Evolutionary conservation across 148 eudicot species (phyloP).

Genomic region (Agrostemma githago): DNA sequence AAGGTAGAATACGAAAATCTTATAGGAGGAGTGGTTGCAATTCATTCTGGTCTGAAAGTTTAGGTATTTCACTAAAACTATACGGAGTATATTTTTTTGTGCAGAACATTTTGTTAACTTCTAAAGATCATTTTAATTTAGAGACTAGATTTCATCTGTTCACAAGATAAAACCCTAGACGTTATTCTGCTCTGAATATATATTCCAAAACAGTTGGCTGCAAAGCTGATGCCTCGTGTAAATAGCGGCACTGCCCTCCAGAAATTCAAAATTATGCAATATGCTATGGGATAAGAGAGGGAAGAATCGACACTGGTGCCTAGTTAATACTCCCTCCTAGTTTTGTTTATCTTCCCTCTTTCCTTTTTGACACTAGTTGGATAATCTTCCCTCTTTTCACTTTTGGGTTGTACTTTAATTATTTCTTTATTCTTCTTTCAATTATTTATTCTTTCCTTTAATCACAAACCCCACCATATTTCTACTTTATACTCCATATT

Average conservation of each 20-base stretch:
- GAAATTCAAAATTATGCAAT: not conserved
- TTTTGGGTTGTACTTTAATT: too few relatives aligned
- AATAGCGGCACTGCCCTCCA: not conserved
- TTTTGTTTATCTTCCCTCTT: too few relatives aligned
- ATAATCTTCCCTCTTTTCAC: too few relatives aligned
- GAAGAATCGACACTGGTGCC: not conserved
- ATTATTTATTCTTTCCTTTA: too few relatives aligned
- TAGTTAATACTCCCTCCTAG: too few relatives aligned
- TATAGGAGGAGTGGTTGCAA: constrained; percentile 88
- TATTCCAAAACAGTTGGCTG: not conserved
- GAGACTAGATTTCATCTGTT: not conserved
- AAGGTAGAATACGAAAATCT: constrained; percentile 92
- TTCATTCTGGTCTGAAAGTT: constrained; percentile 79
- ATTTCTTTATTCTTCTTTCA: too few relatives aligned
- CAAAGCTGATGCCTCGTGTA: not conserved
- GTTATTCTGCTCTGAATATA: not conserved
- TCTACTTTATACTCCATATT: too few relatives aligned
- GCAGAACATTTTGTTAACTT: not conserved
- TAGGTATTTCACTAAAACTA: constrained; percentile 27
- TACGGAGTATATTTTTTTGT: not conserved
- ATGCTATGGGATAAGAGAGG: not conserved
- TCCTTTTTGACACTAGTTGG: too few relatives aligned
- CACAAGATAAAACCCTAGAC: not conserved
- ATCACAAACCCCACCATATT: too few relatives aligned
- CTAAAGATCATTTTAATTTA: not conserved